These are phyloP conservation scores for Cyclotella distinguenda DNA, from an alignment of 108 stramenopile species.

Conservation along the genomic window DNA sequence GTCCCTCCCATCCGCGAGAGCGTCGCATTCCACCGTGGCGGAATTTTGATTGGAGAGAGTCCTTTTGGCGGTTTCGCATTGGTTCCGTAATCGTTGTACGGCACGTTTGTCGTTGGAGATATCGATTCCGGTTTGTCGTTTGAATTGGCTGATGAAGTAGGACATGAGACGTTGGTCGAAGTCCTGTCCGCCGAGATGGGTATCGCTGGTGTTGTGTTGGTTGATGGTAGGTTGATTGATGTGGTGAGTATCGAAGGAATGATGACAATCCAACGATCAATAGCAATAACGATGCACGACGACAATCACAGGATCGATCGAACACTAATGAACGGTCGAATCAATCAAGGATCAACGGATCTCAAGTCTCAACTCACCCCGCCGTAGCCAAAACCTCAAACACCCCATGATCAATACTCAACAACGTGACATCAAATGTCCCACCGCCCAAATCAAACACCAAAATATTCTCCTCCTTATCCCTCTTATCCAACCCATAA, in stretches of 20 bases:
- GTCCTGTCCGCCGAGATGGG: constrained; percentile 89
- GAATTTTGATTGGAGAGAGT: constrained; percentile 79
- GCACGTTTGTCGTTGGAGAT: constrained; percentile 83
- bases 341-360: too few species aligned
- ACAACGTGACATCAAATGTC: constrained; percentile 96
- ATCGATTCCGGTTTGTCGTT: constrained; percentile 75
- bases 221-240: too few species aligned
- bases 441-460: constrained; percentile 98
- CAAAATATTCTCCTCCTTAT: constrained; percentile 88
- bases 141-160: constrained; percentile 88
- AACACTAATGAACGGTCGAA: too few species aligned
- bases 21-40: constrained; percentile 85
- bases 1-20: constrained; percentile 79
- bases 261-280: too few species aligned
- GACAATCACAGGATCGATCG: too few species aligned
- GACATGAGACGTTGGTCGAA: constrained; percentile 95
- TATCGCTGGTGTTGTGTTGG: constrained; percentile 88
- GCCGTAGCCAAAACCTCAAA: constrained; percentile 92
- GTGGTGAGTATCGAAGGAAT: too few species aligned
- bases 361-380: too few species aligned
- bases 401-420: constrained; percentile 93
- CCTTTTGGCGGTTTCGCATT: constrained; percentile 90
- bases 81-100: constrained; percentile 86
- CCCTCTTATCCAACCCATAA: constrained; percentile 95
- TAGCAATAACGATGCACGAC: too few species aligned